These are phyloP conservation scores for Kalmusia sp. DNA, from an alignment of 2,329 filamentous ascomycete species.

Conservation along the genomic window DNA sequence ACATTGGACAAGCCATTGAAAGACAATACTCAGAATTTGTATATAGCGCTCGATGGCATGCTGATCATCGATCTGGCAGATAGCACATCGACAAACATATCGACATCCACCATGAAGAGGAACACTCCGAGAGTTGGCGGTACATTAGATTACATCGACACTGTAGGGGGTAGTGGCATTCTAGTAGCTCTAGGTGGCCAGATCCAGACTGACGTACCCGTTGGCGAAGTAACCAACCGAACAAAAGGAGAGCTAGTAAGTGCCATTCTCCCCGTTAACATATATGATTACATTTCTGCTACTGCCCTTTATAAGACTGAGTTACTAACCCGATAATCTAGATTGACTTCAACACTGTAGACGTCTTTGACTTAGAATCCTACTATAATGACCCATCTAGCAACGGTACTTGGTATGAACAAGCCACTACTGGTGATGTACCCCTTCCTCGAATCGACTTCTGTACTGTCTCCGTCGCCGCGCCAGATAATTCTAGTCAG, in stretches of 20 bases:
- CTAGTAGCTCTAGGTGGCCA: conserved; percentile 50
- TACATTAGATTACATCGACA: conserved; percentile 46
- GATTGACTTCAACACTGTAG: conserved; percentile 33
- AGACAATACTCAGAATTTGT: conserved; percentile 17
- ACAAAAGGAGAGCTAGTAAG: conserved; percentile 36
- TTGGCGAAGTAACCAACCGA: conserved; percentile 11
- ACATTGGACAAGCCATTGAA: conserved; percentile 17
- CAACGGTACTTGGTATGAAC: conserved; percentile 52
- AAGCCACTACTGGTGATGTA: conserved; percentile 51
- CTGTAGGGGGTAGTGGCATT: conserved; percentile 46
- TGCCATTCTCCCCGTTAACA: too few species aligned
- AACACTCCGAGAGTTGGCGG: conserved; percentile 45
- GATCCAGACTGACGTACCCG: conserved; percentile 17
- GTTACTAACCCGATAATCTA: conserved; percentile 12
- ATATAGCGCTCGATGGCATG: conserved; percentile 46
- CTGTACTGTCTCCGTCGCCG: conserved; percentile 50
- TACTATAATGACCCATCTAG: conserved; percentile 31
- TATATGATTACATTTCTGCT: too few species aligned
- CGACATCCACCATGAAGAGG: conserved; percentile 40
- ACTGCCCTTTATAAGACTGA: too few species aligned
- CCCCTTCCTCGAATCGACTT: conserved; percentile 53
- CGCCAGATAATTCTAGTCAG: conserved; percentile 55
- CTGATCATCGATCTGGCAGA: conserved; percentile 48
- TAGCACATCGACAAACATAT: conserved; percentile 47
- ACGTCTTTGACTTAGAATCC: conserved; percentile 52